A percentile compares a stretch with the other conserved stretches of the same genome.
phyloP scores from a whole-genome alignment of 768 basidiomycete species.

The Asterophora parasitica region DNA sequence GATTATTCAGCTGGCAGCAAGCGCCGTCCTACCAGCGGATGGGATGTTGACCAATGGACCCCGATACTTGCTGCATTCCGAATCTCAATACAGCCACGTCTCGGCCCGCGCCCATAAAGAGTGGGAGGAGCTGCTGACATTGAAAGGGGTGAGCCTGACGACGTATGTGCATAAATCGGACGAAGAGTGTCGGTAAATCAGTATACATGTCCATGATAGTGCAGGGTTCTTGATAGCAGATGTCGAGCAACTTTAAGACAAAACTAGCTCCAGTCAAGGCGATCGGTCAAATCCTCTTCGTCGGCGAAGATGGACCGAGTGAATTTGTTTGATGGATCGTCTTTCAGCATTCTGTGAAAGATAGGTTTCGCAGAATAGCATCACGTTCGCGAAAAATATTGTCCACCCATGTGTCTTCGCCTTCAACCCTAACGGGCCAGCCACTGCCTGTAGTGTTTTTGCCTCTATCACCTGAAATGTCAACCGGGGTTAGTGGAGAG shows the following conservation, averaged over 20 bases:
- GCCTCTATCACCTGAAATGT: constrained; percentile 77
- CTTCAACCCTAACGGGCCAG: constrained; percentile 84
- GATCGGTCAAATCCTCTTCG: constrained; percentile 17
- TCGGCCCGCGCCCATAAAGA: no score
- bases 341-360: constrained; percentile 73
- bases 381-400: constrained; percentile 22
- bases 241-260: constrained; percentile 1
- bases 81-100: constrained; percentile 24
- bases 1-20: constrained; percentile 29
- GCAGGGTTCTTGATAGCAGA: constrained; percentile 1
- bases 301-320: constrained; percentile 34
- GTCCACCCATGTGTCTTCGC: constrained; percentile 87
- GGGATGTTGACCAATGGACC: constrained; percentile 26
- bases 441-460: constrained; percentile 79
- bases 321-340: constrained; percentile 61
- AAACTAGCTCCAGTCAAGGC: constrained; percentile 10
- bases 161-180: constrained; percentile 26
- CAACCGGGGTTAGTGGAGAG: neutral
- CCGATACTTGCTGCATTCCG: constrained; percentile 27
- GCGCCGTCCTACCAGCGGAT: constrained; percentile 27
- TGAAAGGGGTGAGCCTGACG: constrained; percentile 30
- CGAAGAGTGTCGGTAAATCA: neutral
- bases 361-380: constrained; percentile 1
- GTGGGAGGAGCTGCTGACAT: constrained; percentile 22
- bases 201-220: neutral